Base-by-base conservation (phyloP, 306 rosid species). In the Alnus rubra region DNA sequence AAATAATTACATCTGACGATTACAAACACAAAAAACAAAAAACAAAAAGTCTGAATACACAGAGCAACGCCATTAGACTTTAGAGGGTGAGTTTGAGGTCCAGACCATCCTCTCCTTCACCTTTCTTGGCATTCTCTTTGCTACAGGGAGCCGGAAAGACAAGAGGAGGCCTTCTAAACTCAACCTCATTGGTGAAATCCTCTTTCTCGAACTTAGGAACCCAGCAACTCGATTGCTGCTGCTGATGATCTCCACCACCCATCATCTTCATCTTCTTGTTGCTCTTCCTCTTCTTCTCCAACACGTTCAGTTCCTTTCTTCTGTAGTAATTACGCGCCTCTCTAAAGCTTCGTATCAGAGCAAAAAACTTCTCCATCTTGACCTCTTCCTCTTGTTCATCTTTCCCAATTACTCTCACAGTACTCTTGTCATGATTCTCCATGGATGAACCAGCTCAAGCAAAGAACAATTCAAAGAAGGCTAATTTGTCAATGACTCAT, bases 21-120 rank as follows among this genome's bases (percentile, higher is more conserved):
- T 42, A 42, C 45, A 4, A 42, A 23, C 28, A 23, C 0, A 42
- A 4, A 5, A 42, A 42, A 48, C 1, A 48, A 48, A 0, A 10
- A 11, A 48, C 2, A 0, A 9, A 0, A 9, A 3, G 5, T 45
- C 49, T 45, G 49, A 45, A 45, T 45, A 5, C 49, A 9, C 52
- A 49, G 14, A 10, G 52, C 14, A 10, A 12, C 13, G 14, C 11
- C 39, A 51, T 47, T 84, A 86, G 11, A 88, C 39, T 45, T 47
- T 82, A 86, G 11, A 88, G 90, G 56, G 87, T 59, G 12, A 88
- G 84, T 50, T 80, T 82, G 71, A 88, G 92, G 19, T 86, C 85
- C 14, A 88, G 77, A 33, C 51, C 44, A 45, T 13, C 31, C 15
- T 78, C 63, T 6, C 63, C 12, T 56, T 53, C 39, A 47, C 50